Base-by-base conservation (phyloP, 2,329 filamentous ascomycete genomes). In the Hirsutella thompsonii region DNA sequence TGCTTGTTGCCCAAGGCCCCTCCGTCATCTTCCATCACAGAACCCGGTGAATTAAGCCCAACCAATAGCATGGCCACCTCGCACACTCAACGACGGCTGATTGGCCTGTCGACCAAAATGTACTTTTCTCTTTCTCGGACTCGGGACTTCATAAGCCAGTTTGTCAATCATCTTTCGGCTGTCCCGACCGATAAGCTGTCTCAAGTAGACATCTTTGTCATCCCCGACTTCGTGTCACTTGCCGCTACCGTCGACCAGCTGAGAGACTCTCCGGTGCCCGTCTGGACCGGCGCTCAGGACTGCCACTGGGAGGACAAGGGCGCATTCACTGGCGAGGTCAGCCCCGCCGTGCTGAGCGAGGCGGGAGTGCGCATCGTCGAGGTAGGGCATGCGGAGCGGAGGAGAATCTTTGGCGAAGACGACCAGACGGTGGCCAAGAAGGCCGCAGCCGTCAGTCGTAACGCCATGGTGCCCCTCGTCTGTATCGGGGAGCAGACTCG, bases 381-480 rank as follows among this genome's bases (percentile, higher is more conserved):
- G 55, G 67, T 93, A 5, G 84, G 84, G 1, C 87, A 93, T 56
- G 86, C 86, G 2, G 87, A 93, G 61, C 73, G 86, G 5, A 69
- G 84, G 39, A 62, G 76, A 2, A 56, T 86, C 18, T 87, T 89
- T 52, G 73, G 72, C 14, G 86, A 93, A 66, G 83, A 77, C n/a
- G 82, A 92, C 51, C 70, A 66, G 14, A 63, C 69, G 34, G 74
- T 81, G 0, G 79, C 77, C 0, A 70, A 64, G 45, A 92, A 92
- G 61, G 83, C 83, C 0, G 70, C 69, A 0, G 84, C 83, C 0
- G 76, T 76, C 1, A 76, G 72, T 14, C 62, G 74, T 4, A 80
- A 87, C 52, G 79, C 79, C 5, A 74, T 93, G 67, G 66, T 83
- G 1, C 86, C 87, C 3, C 68, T 93, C 1, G 74, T 93, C 1